Percentiles rank a stretch among this genome's conserved stretches.
Evolutionary conservation across 2,329 filamentous ascomycete species (phyloP).

Genomic region (Penicillium sp.): DNA sequence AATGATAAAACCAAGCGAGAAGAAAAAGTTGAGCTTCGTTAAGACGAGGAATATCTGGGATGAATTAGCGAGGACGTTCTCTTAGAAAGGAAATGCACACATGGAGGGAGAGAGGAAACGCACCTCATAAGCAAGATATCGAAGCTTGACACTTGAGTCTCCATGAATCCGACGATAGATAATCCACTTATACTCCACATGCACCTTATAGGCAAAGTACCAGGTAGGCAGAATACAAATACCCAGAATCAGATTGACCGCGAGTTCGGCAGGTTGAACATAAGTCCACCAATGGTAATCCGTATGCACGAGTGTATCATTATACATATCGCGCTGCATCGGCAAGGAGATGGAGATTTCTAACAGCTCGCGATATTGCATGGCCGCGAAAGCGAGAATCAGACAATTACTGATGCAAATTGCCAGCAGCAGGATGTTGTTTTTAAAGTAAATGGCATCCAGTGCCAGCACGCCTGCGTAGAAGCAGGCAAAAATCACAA

Average conservation of each 20-base stretch:
- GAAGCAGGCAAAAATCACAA: conserved; percentile 15
- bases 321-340: not conserved
- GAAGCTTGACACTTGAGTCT: conserved; percentile 6
- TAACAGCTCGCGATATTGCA: conserved; percentile 18
- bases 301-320: conserved; percentile 12
- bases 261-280: conserved; percentile 16
- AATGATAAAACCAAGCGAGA: conserved; percentile 23
- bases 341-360: not conserved
- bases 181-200: conserved; percentile 23
- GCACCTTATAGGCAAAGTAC: conserved; percentile 18
- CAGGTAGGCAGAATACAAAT: conserved; percentile 14
- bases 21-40: conserved; percentile 21
- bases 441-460: conserved; percentile 23
- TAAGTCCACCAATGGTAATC: conserved; percentile 13
- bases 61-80: not conserved
- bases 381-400: conserved; percentile 13
- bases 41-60: conserved; percentile 22
- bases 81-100: too few relatives aligned
- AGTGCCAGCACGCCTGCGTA: conserved; percentile 18
- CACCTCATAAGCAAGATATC: conserved; percentile 22
- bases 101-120: not conserved
- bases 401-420: conserved; percentile 21
- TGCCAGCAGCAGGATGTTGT: conserved; percentile 23
- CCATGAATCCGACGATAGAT: conserved; percentile 24
- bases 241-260: conserved; percentile 16